These are phyloP conservation scores for Aspergillus sp. DNA, from an alignment of 2,329 filamentous ascomycete species.

Conservation along the genomic window DNA sequence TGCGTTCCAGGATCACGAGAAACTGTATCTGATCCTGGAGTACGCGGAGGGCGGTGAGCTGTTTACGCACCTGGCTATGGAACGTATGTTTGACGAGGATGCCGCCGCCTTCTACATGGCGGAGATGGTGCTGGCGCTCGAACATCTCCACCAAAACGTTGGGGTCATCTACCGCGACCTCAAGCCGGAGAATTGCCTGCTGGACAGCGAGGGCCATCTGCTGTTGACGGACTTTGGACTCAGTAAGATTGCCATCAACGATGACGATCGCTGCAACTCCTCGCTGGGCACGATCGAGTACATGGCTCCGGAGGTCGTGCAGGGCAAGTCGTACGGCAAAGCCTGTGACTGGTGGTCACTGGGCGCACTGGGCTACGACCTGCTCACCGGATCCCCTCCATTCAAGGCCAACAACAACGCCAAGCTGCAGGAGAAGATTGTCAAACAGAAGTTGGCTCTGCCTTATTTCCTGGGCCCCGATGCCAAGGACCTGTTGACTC, in stretches of 20 bases:
- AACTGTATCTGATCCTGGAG: conserved; percentile 94
- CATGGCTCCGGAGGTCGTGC: conserved; percentile 96
- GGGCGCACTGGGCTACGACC: conserved; percentile 85
- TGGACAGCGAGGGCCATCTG: conserved; percentile 88
- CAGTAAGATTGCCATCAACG: conserved; percentile 84
- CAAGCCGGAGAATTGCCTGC: conserved; percentile 95
- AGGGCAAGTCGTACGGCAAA: conserved; percentile 85
- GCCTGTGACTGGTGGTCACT: conserved; percentile 99
- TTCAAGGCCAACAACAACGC: conserved; percentile 89
- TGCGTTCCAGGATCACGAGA: conserved; percentile 96
- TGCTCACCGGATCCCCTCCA: conserved; percentile 88
- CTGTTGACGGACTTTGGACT: conserved; percentile 95
- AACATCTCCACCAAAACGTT: conserved; percentile 86
- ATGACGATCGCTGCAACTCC: conserved; percentile 74
- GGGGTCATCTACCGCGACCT: conserved; percentile 96
- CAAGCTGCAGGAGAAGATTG: conserved; percentile 94
- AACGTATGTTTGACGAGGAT: conserved; percentile 92
- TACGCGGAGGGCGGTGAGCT: conserved; percentile 97
- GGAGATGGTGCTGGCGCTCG: conserved; percentile 91
- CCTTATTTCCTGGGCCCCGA: conserved; percentile 91
- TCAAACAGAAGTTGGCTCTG: conserved; percentile 84
- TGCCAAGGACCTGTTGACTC: conserved; percentile 88
- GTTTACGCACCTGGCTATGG: conserved; percentile 89
- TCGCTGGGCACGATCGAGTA: conserved; percentile 95
- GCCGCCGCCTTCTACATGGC: conserved; percentile 97